A percentile compares a stretch with the other conserved stretches of the same genome.
Conservation (phyloP, 2,329 filamentous ascomycete genomes). For the Berkeleyomyces basicola region DNA sequence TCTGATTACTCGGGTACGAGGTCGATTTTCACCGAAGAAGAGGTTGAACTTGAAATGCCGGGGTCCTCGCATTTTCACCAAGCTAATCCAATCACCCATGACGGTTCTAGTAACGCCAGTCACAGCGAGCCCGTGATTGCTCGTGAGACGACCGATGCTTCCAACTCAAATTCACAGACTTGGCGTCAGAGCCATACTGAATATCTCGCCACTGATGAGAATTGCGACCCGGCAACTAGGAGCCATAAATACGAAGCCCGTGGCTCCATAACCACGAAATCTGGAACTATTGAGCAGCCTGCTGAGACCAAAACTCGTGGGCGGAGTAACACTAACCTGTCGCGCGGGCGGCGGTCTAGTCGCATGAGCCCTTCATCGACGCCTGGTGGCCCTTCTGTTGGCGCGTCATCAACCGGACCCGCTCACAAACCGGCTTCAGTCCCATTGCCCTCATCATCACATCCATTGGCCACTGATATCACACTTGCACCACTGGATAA, state of each 20-base stretch:
- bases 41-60: background rate
- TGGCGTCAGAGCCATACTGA: slow-evolving; percentile 29
- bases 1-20: slow-evolving; percentile 22
- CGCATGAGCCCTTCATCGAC: slow-evolving; percentile 6
- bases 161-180: background rate
- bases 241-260: slow-evolving; percentile 57
- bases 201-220: slow-evolving; percentile 40
- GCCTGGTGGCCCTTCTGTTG: slow-evolving; percentile 16
- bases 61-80: slow-evolving; percentile 48
- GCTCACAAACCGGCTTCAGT: slow-evolving; percentile 10
- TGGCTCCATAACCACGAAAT: slow-evolving; percentile 46
- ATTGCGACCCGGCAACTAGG: slow-evolving; percentile 45
- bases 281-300: slow-evolving; percentile 37
- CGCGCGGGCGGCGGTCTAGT: slow-evolving; percentile 12
- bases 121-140: background rate
- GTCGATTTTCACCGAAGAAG: slow-evolving; percentile 9
- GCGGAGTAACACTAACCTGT: slow-evolving; percentile 17
- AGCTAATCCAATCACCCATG: slow-evolving; percentile 20
- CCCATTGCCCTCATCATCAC: slow-evolving; percentile 21
- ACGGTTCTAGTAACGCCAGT: background rate
- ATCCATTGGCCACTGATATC: slow-evolving; percentile 49
- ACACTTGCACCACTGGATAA: slow-evolving; percentile 58
- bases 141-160: background rate
- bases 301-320: slow-evolving; percentile 23
- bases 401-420: background rate